Evolutionary conservation across 192 early-diverging fungal species (phyloP), one percentile per base, ranked within the genome.

Genomic region (Umbelopsis sp.): DNA sequence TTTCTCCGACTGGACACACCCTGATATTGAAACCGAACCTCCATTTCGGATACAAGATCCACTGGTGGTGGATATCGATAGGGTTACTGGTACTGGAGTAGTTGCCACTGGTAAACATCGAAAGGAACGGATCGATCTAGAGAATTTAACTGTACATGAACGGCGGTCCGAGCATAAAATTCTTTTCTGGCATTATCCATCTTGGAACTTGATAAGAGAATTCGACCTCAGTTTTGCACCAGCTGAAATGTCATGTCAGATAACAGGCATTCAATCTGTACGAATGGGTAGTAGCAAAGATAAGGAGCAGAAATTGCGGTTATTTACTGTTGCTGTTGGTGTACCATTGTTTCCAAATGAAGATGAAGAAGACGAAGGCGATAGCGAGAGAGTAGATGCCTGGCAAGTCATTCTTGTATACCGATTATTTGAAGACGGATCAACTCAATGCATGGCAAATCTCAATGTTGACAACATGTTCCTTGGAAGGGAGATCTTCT

Each of bases 101-200:
- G 71, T 78, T 3, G 76, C 76, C 10, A 78, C 76, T 1, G 76
- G 76, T 11, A 78, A 78, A n/a, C 76, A 78, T 58, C 61, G 76
- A 16, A 25, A 49, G 3, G 49, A 47, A 16, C 33, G 27, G 4
- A 61, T 61, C 12, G 55, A 61, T 25, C 15, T 61, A 1, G 55
- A 61, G 18, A 61, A 61, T 35, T 11, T 61, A 35, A 2, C 55
- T 13, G 15, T 61, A 13, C 44, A 49, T 20, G 33, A 49, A 35
- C 35, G 49, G 7, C 47, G 48, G 21, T 69, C 67, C 18, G 67
- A 78, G 30, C 76, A 78, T 65, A 73, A 74, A 35, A 69, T 78
- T 11, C 49, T 78, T 6, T 78, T 78, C 23, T 78, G 76, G 76
- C 46, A 69, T 4, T 78, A 78, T 49, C 76, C 76, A 3, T 74